Percentiles rank a stretch among this genome's conserved stretches.
phyloP scores from a whole-genome alignment of 192 early-diverging fungal species.

The Podila epigama region DNA sequence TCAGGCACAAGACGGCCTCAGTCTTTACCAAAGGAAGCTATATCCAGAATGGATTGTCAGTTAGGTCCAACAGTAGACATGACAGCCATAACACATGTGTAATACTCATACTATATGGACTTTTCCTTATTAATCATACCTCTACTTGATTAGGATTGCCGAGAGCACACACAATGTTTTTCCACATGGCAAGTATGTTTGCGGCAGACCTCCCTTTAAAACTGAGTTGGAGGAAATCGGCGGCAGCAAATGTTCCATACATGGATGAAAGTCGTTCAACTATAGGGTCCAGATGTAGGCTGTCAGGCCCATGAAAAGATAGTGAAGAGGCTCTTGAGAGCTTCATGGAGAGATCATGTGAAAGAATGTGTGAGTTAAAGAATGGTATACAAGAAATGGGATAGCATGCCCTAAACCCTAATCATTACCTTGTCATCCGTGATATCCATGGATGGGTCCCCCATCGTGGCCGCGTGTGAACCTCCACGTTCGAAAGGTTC shows the following conservation, averaged over 20 bases:
- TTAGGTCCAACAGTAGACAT: too few relatives aligned
- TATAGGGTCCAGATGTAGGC: constrained; percentile 47
- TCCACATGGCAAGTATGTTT: constrained; percentile 67
- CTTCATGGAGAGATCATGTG: background rate
- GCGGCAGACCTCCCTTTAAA: constrained; percentile 51
- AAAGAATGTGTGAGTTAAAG: too few relatives aligned
- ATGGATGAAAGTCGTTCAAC: constrained; percentile 52
- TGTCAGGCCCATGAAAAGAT: constrained; percentile 46
- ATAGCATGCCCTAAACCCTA: too few relatives aligned
- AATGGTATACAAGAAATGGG: too few relatives aligned
- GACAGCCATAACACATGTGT: too few relatives aligned
- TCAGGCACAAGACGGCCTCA: constrained; percentile 68
- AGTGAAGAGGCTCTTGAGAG: constrained; percentile 35
- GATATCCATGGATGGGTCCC: constrained; percentile 10
- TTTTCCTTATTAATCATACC: constrained; percentile 34
- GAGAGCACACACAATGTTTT: constrained; percentile 78
- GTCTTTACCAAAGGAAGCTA: constrained; percentile 68
- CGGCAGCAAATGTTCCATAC: constrained; percentile 54
- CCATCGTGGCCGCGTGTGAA: constrained; percentile 22
- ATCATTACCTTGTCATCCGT: constrained; percentile 34
- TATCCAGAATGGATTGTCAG: too few relatives aligned
- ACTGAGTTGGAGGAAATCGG: constrained; percentile 67
- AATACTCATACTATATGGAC: background rate
- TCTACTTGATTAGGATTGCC: constrained; percentile 78
- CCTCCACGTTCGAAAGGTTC: constrained; percentile 23